Evolutionary conservation across 2,329 filamentous ascomycete genomes (phyloP).

Genomic region (Alternaria longipes): DNA sequence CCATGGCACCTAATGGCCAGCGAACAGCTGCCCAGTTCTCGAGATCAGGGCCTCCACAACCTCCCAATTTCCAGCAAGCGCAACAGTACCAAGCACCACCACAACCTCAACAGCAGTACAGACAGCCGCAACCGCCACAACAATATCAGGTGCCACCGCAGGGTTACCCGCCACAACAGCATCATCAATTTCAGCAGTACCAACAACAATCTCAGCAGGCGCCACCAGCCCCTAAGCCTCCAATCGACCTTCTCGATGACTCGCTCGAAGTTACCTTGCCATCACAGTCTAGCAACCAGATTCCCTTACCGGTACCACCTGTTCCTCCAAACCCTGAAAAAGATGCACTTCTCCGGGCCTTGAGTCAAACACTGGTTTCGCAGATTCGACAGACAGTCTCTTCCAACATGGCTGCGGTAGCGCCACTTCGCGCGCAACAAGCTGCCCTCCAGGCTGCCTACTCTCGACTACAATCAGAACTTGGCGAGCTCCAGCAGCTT

Average conservation of each 20-base stretch:
- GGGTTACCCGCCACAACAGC: conserved; percentile 25
- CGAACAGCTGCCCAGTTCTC: conserved; percentile 32
- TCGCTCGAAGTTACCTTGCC: conserved; percentile 69
- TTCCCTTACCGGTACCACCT: conserved; percentile 74
- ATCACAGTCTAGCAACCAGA: conserved; percentile 57
- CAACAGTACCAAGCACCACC: conserved; percentile 30
- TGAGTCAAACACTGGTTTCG: conserved; percentile 74
- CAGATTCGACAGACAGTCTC: conserved; percentile 74
- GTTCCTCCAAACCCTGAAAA: conserved; percentile 97
- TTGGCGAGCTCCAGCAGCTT: conserved; percentile 74
- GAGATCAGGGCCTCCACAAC: conserved; percentile 29
- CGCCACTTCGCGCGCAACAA: conserved; percentile 80
- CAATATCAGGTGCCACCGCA: conserved; percentile 24
- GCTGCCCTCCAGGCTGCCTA: conserved; percentile 77
- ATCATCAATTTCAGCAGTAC: conserved; percentile 26
- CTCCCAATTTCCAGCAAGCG: conserved; percentile 21
- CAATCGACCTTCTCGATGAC: conserved; percentile 68
- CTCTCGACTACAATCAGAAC: conserved; percentile 75
- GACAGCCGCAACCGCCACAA: conserved; percentile 17
- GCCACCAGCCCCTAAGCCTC: conserved; percentile 27
- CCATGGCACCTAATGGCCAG: conserved; percentile 44
- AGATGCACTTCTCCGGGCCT: conserved; percentile 80
- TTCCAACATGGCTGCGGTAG: conserved; percentile 78
- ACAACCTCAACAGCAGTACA: conserved; percentile 23
- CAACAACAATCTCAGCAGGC: conserved; percentile 43